phyloP scores from a whole-genome alignment of 2,329 filamentous ascomycete species.

The Macrophomina pseudophaseolina region DNA sequence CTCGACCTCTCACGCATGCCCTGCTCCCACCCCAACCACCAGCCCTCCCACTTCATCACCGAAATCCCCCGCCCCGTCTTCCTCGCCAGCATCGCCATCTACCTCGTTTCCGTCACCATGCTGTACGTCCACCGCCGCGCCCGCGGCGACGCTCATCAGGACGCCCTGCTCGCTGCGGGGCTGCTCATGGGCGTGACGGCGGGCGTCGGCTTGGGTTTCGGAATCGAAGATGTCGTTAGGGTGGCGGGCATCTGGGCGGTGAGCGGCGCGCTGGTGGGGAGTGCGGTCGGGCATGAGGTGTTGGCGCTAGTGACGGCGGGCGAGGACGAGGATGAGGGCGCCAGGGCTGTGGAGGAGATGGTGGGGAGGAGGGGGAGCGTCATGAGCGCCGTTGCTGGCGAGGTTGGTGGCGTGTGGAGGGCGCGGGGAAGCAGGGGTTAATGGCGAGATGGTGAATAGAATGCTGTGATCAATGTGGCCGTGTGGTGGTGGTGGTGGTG shows the following conservation, averaged over 20 bases:
- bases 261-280: neutral
- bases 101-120: neutral
- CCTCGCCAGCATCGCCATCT: neutral
- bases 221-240: constrained; percentile 8
- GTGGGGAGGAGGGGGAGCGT: constrained; percentile 10
- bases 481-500: no score
- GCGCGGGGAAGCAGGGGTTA: neutral
- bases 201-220: neutral
- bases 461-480: no score
- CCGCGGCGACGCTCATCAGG: constrained; percentile 14
- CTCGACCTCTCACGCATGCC: constrained; percentile 22
- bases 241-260: constrained; percentile 2
- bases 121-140: constrained; percentile 13
- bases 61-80: constrained; percentile 23
- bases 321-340: neutral
- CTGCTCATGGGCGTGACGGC: constrained; percentile 13
- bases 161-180: neutral
- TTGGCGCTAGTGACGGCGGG: neutral
- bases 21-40: constrained; percentile 9
- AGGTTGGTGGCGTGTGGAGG: constrained; percentile 16
- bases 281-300: constrained; percentile 11
- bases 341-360: neutral
- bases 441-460: no score
- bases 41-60: constrained; percentile 17
- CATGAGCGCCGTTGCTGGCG: neutral